Evolutionary conservation across 495 filamentous ascomycete species (phyloP), one percentile per base, ranked within the genome.

Genomic region (Neurospora sublineolata): DNA sequence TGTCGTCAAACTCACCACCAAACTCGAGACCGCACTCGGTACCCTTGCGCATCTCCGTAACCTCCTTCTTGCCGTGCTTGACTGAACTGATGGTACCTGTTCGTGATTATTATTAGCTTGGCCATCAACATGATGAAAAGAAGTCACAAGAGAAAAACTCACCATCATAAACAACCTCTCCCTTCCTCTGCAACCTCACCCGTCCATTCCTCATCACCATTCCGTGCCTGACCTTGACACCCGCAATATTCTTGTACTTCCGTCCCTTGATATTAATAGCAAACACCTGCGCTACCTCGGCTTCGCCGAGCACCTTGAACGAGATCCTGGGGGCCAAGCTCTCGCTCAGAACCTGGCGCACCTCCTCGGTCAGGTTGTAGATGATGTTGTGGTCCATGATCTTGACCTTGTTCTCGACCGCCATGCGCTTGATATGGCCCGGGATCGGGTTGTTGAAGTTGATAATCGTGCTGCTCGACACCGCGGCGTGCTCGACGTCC

Each of bases 1-100:
- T 92, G 23, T 87, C 90, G 20, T 88, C 83, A 60, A 60, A 60
- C 91, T 92, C 98, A 42, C 82, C 85, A 9, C 90, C 87, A 76
- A 99, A 97, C 42, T 86, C 88, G 72, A 99, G 90, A 68, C 96
- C 96, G 76, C 96, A 99, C 79, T 99, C 96, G 52, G 84, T 88
- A 46, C 92, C 94, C 84, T 97, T 98, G 76, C 88, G 90, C 88
- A 94, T 94, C 77, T 97, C 92, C 9, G 83, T 83, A 8, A 94
- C 90, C 77, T 97, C 92, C 75, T 97, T 95, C 86, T 98, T 96
- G 78, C 91, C 87, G 75, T 94, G 91, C 84, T 95, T 98, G 38
- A 99, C 87, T 3, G 91, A 92, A 23, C 87, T 83, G 16, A 98
- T 85, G 10, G 85, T 83, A 70, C 94, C 94, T 97, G 67, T 40